Percentiles rank a stretch among this genome's conserved stretches.
phyloP scores from a whole-genome alignment of 805 yeast genomes.

The Pichia ethanolica region DNA sequence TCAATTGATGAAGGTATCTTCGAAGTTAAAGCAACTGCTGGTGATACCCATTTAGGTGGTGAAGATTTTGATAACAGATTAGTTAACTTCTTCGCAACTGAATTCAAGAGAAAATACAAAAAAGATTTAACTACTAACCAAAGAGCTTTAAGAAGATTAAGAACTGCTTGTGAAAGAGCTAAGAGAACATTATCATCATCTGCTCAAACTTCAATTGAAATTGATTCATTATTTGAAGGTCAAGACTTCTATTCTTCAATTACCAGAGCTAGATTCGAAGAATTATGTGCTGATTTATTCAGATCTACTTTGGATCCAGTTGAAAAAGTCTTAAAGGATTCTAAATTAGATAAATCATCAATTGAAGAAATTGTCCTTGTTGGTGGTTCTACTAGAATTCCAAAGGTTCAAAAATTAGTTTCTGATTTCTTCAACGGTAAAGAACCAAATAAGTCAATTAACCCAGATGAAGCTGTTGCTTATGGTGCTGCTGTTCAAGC shows the following conservation, averaged over 20 bases:
- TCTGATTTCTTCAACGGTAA: slow-evolving; percentile 96
- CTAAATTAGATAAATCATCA: slow-evolving; percentile 82
- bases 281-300: slow-evolving; percentile 88
- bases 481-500: slow-evolving; percentile 99
- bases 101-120: slow-evolving; percentile 97
- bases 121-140: slow-evolving; percentile 88
- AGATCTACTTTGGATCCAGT: slow-evolving; percentile 93
- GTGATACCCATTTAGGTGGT: slow-evolving; percentile 94
- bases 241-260: slow-evolving; percentile 92
- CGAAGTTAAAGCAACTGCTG: slow-evolving; percentile 92
- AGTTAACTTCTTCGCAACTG: slow-evolving; percentile 87
- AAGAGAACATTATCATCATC: slow-evolving; percentile 97
- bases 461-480: slow-evolving; percentile 99
- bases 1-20: slow-evolving; percentile 94
- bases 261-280: slow-evolving; percentile 98
- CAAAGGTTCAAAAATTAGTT: slow-evolving; percentile 91
- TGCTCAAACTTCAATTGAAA: slow-evolving; percentile 91
- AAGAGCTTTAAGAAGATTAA: slow-evolving; percentile 95
- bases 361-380: slow-evolving; percentile 91
- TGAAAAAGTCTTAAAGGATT: slow-evolving; percentile 87
- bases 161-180: slow-evolving; percentile 98
- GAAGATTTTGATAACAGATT: slow-evolving; percentile 97
- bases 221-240: slow-evolving; percentile 93
- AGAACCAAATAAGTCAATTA: slow-evolving; percentile 92
- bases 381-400: slow-evolving; percentile 98